Base-by-base conservation (phyloP, 208 protist species). In the Kentomonas sorsogonicus region DNA sequence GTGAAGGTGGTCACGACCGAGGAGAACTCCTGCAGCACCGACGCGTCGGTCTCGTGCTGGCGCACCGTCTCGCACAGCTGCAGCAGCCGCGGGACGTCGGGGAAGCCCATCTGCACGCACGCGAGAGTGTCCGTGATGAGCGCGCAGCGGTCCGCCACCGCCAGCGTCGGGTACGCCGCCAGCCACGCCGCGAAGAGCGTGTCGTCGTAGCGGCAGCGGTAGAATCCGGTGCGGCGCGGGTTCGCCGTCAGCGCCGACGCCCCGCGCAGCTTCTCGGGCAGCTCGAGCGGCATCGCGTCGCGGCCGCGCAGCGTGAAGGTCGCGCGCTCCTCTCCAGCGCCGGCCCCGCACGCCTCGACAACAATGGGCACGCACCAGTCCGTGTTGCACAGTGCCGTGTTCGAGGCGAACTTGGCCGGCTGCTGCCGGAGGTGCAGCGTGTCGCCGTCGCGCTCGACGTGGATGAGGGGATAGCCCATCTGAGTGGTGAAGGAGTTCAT, bases 401-500 rank as follows among this genome's bases (percentile, higher is more conserved):
- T 55, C 31, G 67, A 65, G n/a, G 71, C 69, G 45, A 89, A 80
- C 40, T 73, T 72, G 60, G 77, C 91, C 31, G 81, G 71, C 62
- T 86, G 70, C 66, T 91, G 83, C 11, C 72, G 72, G 56, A 89
- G 63, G 9, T 69, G 59, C 22, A 89, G 26, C 44, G 20, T 72
- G 26, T 55, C 26, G n/a, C 66, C 25, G 23, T 60, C 45, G 3
- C 53, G 69, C 13, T 52, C 40, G 15, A 96, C 81, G 55, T 83
- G 77, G 39, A 97, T 52, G 47, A 97, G 70, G 10, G 97, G 97
- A 72, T 96, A 97, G 44, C 96, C 95, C 71, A 91, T 85, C 59
- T 95, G 74, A 52, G 84, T 91, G 1, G 94, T 98, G 71, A 96
- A 98, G 40, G 63, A 83, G 16, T 76, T 74, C 86, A 98, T 96